phyloP scores from a whole-genome alignment of 371 early-diverging fungal genomes.

The Rhizomucor miehei region DNA sequence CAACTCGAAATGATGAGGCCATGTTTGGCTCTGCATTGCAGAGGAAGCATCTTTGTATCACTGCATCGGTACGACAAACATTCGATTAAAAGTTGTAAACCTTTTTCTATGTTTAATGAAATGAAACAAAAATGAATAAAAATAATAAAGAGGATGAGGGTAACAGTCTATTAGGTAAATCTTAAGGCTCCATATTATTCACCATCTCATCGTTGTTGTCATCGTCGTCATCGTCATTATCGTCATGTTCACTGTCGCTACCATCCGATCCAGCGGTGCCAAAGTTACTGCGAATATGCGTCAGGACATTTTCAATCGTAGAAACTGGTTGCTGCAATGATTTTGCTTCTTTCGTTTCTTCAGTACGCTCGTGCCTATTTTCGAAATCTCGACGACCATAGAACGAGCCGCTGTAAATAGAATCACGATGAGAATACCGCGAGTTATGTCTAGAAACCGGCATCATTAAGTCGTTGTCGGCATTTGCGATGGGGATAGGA shows the following conservation, averaged over 20 bases:
- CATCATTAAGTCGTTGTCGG: conserved; percentile 1
- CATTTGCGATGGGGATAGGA: conserved; percentile 7
- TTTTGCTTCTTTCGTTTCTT: conserved; percentile 4
- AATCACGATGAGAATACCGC: conserved; percentile 2
- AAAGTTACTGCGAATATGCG: conserved; percentile 20
- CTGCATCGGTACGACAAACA: no score
- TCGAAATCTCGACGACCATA: conserved; percentile 53
- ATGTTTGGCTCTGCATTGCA: no score
- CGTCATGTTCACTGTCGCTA: conserved; percentile 19
- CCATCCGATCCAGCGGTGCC: conserved; percentile 4
- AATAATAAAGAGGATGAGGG: background rate
- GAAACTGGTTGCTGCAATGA: conserved; percentile 6
- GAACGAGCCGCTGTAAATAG: conserved; percentile 29
- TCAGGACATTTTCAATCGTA: conserved; percentile 16
- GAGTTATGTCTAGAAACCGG: conserved; percentile 2
- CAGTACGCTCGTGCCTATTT: conserved; percentile 35
- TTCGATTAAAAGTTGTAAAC: no score
- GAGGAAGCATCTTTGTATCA: no score
- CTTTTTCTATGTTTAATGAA: no score
- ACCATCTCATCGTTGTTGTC: conserved; percentile 1
- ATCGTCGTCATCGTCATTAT: conserved; percentile 22
- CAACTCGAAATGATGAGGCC: no score
- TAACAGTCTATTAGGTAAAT: background rate
- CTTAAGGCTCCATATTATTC: background rate
- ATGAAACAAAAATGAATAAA: background rate